Evolutionary conservation across 2,329 filamentous ascomycete species (phyloP), one percentile per base, ranked within the genome.

Genomic region (Aspergillus uvarum): DNA sequence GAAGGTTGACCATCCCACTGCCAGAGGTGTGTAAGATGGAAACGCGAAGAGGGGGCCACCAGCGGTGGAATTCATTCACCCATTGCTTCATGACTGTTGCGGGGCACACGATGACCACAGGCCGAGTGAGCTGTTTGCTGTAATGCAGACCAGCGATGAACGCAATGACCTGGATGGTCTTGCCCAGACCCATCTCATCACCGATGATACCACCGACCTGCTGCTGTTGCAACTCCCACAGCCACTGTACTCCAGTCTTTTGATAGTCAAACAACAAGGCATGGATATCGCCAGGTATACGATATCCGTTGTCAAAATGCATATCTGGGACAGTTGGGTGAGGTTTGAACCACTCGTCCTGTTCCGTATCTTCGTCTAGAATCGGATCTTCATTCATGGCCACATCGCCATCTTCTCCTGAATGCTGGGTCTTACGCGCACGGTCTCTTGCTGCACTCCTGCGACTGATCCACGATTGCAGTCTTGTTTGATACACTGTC

Each of bases 21-120:
- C 95, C 95, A 4, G 95, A 97, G 0, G 92, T 92, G 73, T 99
- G 95, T 52, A 99, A 76, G 63, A 99, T 98, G 0, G 93, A 96
- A 5, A 99, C 95, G 47, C 96, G 86, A 32, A 99, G 81, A n/a
- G 95, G 89, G n/a, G 95, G 95, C 96, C 96, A 99, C 96, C 96
- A 99, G 12, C 89, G 87, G 76, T 99, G 96, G 68, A 99, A 98
- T 72, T 99, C 95, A 65, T 96, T 96, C 12, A 97, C 95, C 95
- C 95, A 99, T 74, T 99, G 95, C 62, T 92, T 90, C 79, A 99
- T 88, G 24, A 99, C 89, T 0, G 95, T 99, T 3, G 94, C 94
- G 2, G 95, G 95, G 54, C 92, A 93, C 4, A 99, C 92, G 7
- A 99, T 85, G 61, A 99, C 91, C 48, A 96, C 87, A 0, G 95